Percentiles rank a stretch among this genome's conserved stretches.
Evolutionary conservation across 352 stramenopile species (phyloP).

Genomic region (Phytophthora europaea): DNA sequence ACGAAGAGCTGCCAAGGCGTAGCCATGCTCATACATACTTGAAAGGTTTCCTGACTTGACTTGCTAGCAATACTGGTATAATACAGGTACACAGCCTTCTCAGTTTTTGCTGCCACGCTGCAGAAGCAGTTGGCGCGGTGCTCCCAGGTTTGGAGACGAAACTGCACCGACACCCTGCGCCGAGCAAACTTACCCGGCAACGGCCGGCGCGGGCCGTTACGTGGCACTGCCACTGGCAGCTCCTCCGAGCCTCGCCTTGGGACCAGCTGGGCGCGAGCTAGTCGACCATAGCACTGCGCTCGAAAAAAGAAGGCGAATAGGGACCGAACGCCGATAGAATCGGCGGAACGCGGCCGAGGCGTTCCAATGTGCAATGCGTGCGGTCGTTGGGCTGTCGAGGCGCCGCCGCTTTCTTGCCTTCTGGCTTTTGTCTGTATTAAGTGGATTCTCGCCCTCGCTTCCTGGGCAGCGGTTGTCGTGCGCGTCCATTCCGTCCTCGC

Average conservation of each 20-base stretch:
- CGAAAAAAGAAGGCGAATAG: slow-evolving; percentile 40
- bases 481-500: slow-evolving; percentile 16
- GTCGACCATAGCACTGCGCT: slow-evolving; percentile 18
- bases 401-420: slow-evolving; percentile 21
- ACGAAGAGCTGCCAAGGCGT: slow-evolving; percentile 25
- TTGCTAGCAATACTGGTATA: neutral
- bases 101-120: slow-evolving; percentile 27
- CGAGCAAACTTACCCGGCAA: slow-evolving; percentile 10
- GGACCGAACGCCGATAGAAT: slow-evolving; percentile 15
- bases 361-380: slow-evolving; percentile 34
- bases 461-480: slow-evolving; percentile 14
- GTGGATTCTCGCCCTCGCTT: slow-evolving; percentile 4
- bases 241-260: slow-evolving; percentile 4
- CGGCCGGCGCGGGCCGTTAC: slow-evolving; percentile 21
- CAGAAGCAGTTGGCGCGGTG: slow-evolving; percentile 31
- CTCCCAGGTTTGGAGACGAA: slow-evolving; percentile 16
- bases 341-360: slow-evolving; percentile 27
- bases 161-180: slow-evolving; percentile 23
- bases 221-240: too few relatives aligned
- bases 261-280: slow-evolving; percentile 22
- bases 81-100: too few relatives aligned
- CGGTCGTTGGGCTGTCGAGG: slow-evolving; percentile 23
- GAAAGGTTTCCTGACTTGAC: neutral
- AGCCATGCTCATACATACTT: slow-evolving; percentile 1
- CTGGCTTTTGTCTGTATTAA: neutral